A percentile compares a stretch with the other conserved stretches of the same genome.
These are phyloP conservation scores for Oidiodendron maius DNA, from an alignment of 495 filamentous ascomycete species.

Conservation along the genomic window DNA sequence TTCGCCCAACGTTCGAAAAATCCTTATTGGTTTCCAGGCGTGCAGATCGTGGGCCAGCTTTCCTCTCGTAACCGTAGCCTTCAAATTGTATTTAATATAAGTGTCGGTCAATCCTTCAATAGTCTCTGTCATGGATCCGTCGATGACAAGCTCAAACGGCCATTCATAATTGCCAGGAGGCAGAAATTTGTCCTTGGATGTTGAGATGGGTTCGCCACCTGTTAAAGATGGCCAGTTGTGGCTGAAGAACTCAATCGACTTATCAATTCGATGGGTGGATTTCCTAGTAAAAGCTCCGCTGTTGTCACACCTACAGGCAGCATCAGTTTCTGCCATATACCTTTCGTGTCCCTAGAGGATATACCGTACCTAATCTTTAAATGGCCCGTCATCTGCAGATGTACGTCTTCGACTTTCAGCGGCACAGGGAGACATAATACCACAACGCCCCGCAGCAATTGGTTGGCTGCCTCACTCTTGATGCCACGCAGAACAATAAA, in stretches of 20 bases:
- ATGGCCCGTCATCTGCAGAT: conserved; percentile 64
- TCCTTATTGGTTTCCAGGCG: conserved; percentile 71
- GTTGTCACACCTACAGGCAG: conserved; percentile 38
- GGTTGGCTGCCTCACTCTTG: conserved; percentile 69
- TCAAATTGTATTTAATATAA: conserved; percentile 80
- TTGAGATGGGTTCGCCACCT: conserved; percentile 27
- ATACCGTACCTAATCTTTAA: conserved; percentile 58
- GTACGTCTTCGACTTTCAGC: conserved; percentile 65
- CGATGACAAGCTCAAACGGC: conserved; percentile 74
- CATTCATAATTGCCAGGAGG: conserved; percentile 83
- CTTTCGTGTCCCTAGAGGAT: not conserved
- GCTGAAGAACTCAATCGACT: conserved; percentile 33
- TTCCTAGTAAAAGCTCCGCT: conserved; percentile 42
- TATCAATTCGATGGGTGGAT: conserved; percentile 40
- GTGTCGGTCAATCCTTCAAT: conserved; percentile 78
- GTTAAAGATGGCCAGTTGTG: conserved; percentile 44
- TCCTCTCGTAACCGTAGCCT: conserved; percentile 75
- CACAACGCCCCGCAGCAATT: conserved; percentile 66
- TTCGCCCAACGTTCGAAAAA: conserved; percentile 79
- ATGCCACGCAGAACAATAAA: conserved; percentile 73
- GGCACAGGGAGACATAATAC: conserved; percentile 68
- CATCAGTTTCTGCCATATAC: not conserved
- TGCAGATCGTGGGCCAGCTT: conserved; percentile 76
- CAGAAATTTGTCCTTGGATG: conserved; percentile 51
- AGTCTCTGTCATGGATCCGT: conserved; percentile 75